Base-by-base conservation (phyloP, 2,329 filamentous ascomycete genomes). In the Alternaria solani region DNA sequence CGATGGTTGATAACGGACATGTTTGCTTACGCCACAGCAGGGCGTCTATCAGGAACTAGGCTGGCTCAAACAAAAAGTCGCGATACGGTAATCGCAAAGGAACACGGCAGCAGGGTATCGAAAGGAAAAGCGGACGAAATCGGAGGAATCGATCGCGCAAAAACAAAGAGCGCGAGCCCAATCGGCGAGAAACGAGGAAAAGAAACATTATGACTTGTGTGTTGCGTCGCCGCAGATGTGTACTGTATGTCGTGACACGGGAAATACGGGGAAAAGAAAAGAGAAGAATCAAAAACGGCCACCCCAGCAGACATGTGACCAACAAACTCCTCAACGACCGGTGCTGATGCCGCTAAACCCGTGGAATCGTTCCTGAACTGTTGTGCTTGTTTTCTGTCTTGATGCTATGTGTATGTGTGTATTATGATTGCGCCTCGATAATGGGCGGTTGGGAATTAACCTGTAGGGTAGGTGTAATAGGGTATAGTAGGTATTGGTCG, bases 381-480 rank as follows among this genome's bases (percentile, higher is more conserved):
- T 36, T 26, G 20, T 34, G 32, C 46, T 44, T 26, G 20, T 47
- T 47, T n/a, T 34, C 16, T 41, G 12, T 39, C 32, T 14, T 49
- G 12, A 42, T 44, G 32, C 32, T 36, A 36, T 41, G 23, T 49
- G 23, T 56, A 14, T 39, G 14, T 20, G n/a, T 25, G 36, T 54
- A 49, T 48, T 63, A 68, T 51, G 61, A 67, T 41, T 63, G 68
- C 11, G 61, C 60, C 51, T 65, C 66, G n/a, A 73, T 61, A 16
- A 61, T 59, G 14, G 67, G 59, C 7, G 74, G 71, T 38, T 72
- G 68, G 4, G 69, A 70, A 46, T 71, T 72, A 51, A 77, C 65
- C 44, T 76, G 74, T 8, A 77, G 54, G 3, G 74, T 70, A 16
- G 75, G 74, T 5, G 75, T 66, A 18, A 70, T 55, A 7, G 68